Conservation (phyloP, 371 early-diverging fungal species). For the Mortierella sp. region DNA sequence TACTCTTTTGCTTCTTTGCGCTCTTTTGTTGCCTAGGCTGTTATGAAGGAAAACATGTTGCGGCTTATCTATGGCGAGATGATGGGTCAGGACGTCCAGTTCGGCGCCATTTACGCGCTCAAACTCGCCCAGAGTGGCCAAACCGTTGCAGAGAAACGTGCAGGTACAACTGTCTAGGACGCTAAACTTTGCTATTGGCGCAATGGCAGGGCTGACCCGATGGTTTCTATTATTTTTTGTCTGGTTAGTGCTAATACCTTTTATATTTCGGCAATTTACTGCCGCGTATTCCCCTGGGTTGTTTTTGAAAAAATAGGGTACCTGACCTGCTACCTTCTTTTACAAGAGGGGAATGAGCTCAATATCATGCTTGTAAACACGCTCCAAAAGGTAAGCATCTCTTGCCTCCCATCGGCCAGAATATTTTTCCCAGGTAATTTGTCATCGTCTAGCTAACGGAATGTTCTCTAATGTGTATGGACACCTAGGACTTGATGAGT, state of each 20-base stretch:
- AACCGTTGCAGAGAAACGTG: constrained; percentile 48
- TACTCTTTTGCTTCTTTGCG: neutral
- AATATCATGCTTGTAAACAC: constrained; percentile 53
- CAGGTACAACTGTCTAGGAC: constrained; percentile 18
- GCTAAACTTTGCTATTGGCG: too few relatives aligned
- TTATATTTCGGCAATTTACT: neutral
- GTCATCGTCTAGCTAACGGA: neutral
- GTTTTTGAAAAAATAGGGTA: constrained; percentile 25
- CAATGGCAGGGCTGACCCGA: too few relatives aligned
- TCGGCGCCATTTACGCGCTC: constrained; percentile 49
- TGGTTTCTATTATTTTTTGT: too few relatives aligned
- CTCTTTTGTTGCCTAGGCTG: constrained; percentile 15
- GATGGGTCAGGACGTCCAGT: constrained; percentile 52
- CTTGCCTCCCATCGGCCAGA: neutral
- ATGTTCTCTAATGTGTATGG: neutral
- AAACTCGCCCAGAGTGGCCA: constrained; percentile 52
- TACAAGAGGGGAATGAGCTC: constrained; percentile 52
- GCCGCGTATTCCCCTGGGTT: too few relatives aligned
- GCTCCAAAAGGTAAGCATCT: constrained; percentile 38
- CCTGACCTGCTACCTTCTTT: constrained; percentile 39
- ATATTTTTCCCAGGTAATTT: too few relatives aligned
- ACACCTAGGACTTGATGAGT: constrained; percentile 41
- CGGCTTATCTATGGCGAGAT: constrained; percentile 49
- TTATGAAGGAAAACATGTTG: constrained; percentile 52
- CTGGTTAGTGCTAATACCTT: neutral